Percentiles rank a stretch among this genome's conserved stretches.
Conservation (phyloP, 768 basidiomycete species). For the Omphalotus guepiniiformis region DNA sequence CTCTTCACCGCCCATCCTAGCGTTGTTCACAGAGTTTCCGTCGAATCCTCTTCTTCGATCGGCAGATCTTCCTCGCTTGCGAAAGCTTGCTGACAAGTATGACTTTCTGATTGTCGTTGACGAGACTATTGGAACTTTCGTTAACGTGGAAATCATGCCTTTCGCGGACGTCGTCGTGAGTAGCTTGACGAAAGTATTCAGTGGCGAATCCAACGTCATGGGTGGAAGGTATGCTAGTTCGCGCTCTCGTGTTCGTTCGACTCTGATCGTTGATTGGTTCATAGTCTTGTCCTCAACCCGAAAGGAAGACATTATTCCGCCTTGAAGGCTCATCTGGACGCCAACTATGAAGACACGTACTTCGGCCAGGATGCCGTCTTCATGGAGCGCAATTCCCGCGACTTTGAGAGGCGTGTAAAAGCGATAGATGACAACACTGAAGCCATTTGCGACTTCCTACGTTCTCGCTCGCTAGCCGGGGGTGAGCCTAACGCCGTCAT, state of each 20-base stretch:
- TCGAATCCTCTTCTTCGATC: conserved; percentile 93
- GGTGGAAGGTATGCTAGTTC: conserved; percentile 75
- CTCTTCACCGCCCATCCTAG: conserved; percentile 57
- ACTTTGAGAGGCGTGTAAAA: conserved; percentile 74
- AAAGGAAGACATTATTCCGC: conserved; percentile 58
- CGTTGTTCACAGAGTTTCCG: conserved; percentile 91
- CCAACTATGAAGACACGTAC: conserved; percentile 78
- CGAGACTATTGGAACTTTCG: conserved; percentile 92
- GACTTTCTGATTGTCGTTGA: conserved; percentile 88
- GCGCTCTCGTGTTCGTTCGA: neutral
- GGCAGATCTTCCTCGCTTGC: conserved; percentile 69
- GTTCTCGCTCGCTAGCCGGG: conserved; percentile 46
- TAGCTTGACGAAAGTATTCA: conserved; percentile 92
- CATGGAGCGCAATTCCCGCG: conserved; percentile 97
- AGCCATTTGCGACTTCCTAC: conserved; percentile 75
- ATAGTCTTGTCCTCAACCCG: conserved; percentile 86
- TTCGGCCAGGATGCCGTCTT: conserved; percentile 90
- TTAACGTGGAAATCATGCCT: conserved; percentile 86
- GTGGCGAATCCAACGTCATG: conserved; percentile 94
- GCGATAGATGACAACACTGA: conserved; percentile 81
- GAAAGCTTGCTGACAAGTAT: conserved; percentile 80
- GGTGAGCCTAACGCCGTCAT: conserved; percentile 44
- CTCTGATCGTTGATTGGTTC: neutral
- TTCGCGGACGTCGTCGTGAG: conserved; percentile 89
- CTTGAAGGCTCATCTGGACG: conserved; percentile 57